Conservation (phyloP, 2,329 filamentous ascomycete species). For the Trichophyton benhamiae region DNA sequence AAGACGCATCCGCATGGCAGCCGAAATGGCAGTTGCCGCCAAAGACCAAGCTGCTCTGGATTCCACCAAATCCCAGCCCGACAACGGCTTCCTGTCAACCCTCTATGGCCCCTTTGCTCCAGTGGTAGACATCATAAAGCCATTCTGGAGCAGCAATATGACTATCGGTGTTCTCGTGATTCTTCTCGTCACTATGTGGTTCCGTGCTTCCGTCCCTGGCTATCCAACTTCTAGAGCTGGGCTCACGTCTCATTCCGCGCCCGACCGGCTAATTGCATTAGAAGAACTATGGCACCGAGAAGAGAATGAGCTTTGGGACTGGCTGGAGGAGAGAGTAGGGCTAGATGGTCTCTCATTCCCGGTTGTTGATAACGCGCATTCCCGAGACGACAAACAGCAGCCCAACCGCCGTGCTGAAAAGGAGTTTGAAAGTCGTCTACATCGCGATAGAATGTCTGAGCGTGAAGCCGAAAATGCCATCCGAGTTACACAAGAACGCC, state of each 20-base stretch:
- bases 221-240: constrained; percentile 28
- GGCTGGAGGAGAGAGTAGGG: constrained; percentile 77
- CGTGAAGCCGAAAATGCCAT: constrained; percentile 70
- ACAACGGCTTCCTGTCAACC: constrained; percentile 76
- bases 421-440: constrained; percentile 45
- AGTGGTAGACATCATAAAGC: constrained; percentile 54
- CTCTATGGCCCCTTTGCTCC: constrained; percentile 58
- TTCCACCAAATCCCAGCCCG: constrained; percentile 27
- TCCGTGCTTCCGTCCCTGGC: constrained; percentile 37
- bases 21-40: constrained; percentile 26
- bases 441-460: constrained; percentile 58
- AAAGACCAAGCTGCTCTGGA: constrained; percentile 34
- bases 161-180: constrained; percentile 63
- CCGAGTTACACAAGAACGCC: constrained; percentile 69
- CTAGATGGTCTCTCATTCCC: constrained; percentile 45
- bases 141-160: constrained; percentile 63
- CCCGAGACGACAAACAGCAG: constrained; percentile 33
- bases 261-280: constrained; percentile 68
- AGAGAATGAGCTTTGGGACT: constrained; percentile 82
- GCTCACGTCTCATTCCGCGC: constrained; percentile 32
- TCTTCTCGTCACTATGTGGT: constrained; percentile 62
- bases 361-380: constrained; percentile 16
- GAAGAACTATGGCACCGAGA: constrained; percentile 86
- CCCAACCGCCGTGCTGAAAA: constrained; percentile 22
- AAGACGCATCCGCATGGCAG: constrained; percentile 47